phyloP scores from a whole-genome alignment of 768 basidiomycete species.

The Mycena sanguinolenta region DNA sequence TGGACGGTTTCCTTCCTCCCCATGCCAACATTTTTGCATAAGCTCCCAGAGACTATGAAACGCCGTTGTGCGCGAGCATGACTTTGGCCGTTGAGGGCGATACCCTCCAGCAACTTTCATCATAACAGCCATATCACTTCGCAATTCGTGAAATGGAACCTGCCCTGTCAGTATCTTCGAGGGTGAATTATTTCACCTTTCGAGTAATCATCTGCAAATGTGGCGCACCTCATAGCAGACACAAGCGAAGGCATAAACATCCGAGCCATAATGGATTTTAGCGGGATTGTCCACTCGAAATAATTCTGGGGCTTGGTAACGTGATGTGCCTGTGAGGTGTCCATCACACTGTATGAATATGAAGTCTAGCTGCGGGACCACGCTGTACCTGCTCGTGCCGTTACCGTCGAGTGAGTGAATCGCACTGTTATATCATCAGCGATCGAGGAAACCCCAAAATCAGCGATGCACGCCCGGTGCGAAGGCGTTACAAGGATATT shows the following conservation, averaged over 20 bases:
- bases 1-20: conserved; percentile 2
- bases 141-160: conserved; percentile 18
- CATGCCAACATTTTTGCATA: conserved; percentile 23
- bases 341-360: too few species aligned
- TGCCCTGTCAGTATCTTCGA: conserved; percentile 22
- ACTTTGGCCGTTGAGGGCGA: neutral
- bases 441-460: conserved; percentile 60
- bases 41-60: conserved; percentile 20
- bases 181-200: neutral
- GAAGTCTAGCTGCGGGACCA: too few species aligned
- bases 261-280: conserved; percentile 40
- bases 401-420: conserved; percentile 37
- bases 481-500: conserved; percentile 61
- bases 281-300: too few species aligned
- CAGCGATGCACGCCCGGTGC: conserved; percentile 61
- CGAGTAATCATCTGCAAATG: too few species aligned
- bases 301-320: conserved; percentile 55
- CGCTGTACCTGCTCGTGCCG: conserved; percentile 44
- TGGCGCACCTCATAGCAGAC: conserved; percentile 53
- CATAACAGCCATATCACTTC: conserved; percentile 15
- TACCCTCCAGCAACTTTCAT: neutral
- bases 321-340: too few species aligned
- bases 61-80: neutral
- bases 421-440: conserved; percentile 37
- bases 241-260: conserved; percentile 58